Percentiles rank a stretch among this genome's conserved stretches.
These are phyloP conservation scores for Phytophthora europaea DNA, from an alignment of 352 stramenopile genomes.

Conservation along the genomic window DNA sequence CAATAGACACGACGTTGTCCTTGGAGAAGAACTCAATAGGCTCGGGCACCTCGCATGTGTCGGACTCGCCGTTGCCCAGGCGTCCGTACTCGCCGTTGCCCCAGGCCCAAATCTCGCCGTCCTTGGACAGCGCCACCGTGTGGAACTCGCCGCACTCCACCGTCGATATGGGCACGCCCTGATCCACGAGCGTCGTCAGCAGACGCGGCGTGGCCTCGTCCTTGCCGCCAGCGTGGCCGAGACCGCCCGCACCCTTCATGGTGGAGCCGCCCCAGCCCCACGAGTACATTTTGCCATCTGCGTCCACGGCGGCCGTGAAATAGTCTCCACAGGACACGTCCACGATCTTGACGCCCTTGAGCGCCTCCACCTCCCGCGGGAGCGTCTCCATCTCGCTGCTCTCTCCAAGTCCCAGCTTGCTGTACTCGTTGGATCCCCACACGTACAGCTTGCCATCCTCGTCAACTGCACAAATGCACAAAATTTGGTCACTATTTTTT, in stretches of 20 bases:
- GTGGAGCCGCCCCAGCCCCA: constrained; percentile 92
- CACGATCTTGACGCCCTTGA: constrained; percentile 80
- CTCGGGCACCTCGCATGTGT: constrained; percentile 84
- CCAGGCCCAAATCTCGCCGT: constrained; percentile 94
- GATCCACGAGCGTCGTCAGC: constrained; percentile 77
- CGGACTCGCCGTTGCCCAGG: constrained; percentile 90
- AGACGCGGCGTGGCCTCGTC: constrained; percentile 80
- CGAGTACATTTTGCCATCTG: constrained; percentile 90
- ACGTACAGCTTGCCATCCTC: constrained; percentile 73
- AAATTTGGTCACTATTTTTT: constrained; percentile 8
- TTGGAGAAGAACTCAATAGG: constrained; percentile 88
- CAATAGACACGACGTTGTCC: constrained; percentile 74
- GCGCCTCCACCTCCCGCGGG: constrained; percentile 72
- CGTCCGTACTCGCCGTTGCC: constrained; percentile 93
- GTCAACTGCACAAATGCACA: constrained; percentile 59
- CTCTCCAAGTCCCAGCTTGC: constrained; percentile 75
- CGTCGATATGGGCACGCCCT: constrained; percentile 77
- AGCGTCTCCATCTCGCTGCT: constrained; percentile 62
- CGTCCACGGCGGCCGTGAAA: constrained; percentile 89
- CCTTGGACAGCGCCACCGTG: constrained; percentile 88
- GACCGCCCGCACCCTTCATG: constrained; percentile 80
- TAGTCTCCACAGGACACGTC: constrained; percentile 89
- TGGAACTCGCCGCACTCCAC: constrained; percentile 91
- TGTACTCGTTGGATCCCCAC: constrained; percentile 94
- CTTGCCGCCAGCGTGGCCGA: constrained; percentile 80